A percentile compares a stretch with the other conserved stretches of the same genome.
Evolutionary conservation across 169 alveolate species (phyloP).

Genomic region (Eimeria zaria): DNA sequence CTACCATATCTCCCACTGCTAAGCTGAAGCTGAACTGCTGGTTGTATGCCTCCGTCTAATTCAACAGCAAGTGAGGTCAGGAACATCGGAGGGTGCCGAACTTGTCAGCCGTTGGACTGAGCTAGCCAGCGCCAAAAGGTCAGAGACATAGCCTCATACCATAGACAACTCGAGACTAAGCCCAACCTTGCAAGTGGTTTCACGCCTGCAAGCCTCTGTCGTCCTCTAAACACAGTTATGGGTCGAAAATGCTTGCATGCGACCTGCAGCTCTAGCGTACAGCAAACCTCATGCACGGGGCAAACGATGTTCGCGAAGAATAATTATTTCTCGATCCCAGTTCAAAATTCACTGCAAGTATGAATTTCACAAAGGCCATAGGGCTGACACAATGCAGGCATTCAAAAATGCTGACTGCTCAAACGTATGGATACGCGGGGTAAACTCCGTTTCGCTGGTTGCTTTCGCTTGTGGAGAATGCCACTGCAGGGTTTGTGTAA

Average conservation of each 20-base stretch:
- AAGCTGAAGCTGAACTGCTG: neutral
- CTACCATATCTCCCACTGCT: neutral
- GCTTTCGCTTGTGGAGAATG: neutral
- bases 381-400: neutral
- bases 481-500: slow-evolving; percentile 34
- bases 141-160: neutral
- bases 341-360: slow-evolving; percentile 41
- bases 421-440: neutral
- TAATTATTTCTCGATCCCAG: slow-evolving; percentile 42
- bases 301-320: slow-evolving; percentile 35
- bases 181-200: neutral
- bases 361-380: neutral
- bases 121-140: slow-evolving; percentile 60
- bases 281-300: slow-evolving; percentile 26
- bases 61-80: slow-evolving; percentile 57
- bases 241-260: neutral
- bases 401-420: neutral
- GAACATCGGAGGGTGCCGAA: slow-evolving; percentile 37
- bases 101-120: slow-evolving; percentile 77
- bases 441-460: neutral
- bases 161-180: neutral
- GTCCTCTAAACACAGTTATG: neutral
- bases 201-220: neutral
- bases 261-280: slow-evolving; percentile 67
- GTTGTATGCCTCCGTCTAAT: slow-evolving; percentile 2